These are phyloP conservation scores for Ogataea minuta DNA, from an alignment of 805 yeast genomes.

Conservation along the genomic window DNA sequence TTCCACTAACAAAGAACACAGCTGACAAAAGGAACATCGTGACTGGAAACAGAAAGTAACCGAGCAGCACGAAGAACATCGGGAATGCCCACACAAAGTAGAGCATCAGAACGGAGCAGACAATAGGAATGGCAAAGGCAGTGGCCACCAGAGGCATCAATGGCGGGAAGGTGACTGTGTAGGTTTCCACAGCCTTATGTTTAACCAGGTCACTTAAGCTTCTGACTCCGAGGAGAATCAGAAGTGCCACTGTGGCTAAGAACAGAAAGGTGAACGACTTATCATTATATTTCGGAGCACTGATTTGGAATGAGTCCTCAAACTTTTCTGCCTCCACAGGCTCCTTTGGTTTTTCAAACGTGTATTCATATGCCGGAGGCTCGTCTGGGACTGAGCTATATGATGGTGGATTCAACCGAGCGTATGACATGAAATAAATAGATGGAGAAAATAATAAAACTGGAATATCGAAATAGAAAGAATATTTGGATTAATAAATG, in stretches of 20 bases:
- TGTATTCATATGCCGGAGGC: conserved; percentile 30
- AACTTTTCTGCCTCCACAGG: conserved; percentile 42
- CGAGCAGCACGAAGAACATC: conserved; percentile 29
- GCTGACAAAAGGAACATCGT: conserved; percentile 26
- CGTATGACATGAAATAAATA: conserved; percentile 6
- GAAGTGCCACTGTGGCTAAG: conserved; percentile 22
- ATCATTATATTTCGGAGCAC: conserved; percentile 65
- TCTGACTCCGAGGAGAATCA: conserved; percentile 2
- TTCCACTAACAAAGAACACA: conserved; percentile 21
- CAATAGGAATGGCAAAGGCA: conserved; percentile 22
- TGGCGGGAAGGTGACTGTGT: conserved; percentile 6
- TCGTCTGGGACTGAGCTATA: conserved; percentile 19
- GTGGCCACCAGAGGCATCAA: conserved; percentile 10
- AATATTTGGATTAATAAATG: too few species aligned
- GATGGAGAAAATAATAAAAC: neutral
- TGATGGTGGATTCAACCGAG: conserved; percentile 18
- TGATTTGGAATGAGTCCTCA: conserved; percentile 67
- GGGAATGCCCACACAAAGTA: conserved; percentile 29
- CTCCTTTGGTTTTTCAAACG: conserved; percentile 31
- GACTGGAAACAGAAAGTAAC: conserved; percentile 30
- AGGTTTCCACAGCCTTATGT: neutral
- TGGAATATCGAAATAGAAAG: too few species aligned
- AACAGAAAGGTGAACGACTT: conserved; percentile 62
- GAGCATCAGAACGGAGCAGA: conserved; percentile 22
- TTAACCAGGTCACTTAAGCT: neutral